Evolutionary conservation across 2,329 filamentous ascomycete species (phyloP).

Genomic region (Venturia pyrina): DNA sequence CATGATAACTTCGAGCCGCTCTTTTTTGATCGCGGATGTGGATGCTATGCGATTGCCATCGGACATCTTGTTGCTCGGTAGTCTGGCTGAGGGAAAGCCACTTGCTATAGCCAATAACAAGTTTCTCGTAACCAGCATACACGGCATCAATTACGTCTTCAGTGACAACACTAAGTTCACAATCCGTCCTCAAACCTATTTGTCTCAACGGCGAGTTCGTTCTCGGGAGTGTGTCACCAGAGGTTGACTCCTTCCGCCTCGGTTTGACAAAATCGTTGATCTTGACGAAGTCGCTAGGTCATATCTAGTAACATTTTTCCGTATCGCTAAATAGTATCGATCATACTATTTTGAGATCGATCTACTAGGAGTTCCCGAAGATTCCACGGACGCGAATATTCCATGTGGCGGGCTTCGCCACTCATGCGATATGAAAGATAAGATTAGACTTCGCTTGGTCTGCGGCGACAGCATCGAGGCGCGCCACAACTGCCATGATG

Average conservation of each 20-base stretch:
- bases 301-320: conserved; percentile 33
- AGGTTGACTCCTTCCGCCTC: conserved; percentile 15
- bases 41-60: neutral
- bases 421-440: conserved; percentile 33
- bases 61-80: neutral
- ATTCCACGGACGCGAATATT: conserved; percentile 17
- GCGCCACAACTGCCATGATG: conserved; percentile 47
- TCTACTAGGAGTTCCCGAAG: conserved; percentile 13
- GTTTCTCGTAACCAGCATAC: conserved; percentile 5
- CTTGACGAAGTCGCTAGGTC: conserved; percentile 23
- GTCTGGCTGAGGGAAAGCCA: neutral
- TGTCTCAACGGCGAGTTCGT: neutral
- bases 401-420: conserved; percentile 20
- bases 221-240: neutral
- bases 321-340: conserved; percentile 29
- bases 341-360: conserved; percentile 19
- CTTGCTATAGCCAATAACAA: neutral
- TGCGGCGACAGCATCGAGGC: conserved; percentile 40
- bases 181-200: neutral
- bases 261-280: conserved; percentile 8
- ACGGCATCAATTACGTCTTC: conserved; percentile 11
- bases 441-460: conserved; percentile 30
- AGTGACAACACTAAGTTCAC: conserved; percentile 4
- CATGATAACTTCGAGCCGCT: conserved; percentile 6
- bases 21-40: neutral